phyloP scores from a whole-genome alignment of 2,329 filamentous ascomycete species.

The Alternaria sp. region DNA sequence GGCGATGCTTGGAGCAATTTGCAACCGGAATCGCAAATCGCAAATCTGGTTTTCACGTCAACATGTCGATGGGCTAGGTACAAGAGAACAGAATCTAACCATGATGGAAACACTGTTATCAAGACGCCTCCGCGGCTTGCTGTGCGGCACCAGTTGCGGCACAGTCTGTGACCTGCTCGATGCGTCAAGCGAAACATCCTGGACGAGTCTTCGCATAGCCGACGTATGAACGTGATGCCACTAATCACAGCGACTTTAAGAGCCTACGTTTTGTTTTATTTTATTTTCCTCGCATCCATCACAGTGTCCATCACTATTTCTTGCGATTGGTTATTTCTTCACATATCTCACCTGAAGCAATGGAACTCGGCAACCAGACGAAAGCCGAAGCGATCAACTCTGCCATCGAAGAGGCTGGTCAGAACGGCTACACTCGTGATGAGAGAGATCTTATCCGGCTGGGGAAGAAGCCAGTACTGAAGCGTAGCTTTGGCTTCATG shows the following conservation, averaged over 20 bases:
- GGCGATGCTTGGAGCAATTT: neutral
- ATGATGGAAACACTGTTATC: neutral
- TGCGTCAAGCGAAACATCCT: neutral
- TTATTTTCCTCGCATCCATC: neutral
- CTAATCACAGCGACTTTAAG: neutral
- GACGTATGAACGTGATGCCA: neutral
- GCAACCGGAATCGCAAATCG: neutral
- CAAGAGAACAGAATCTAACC: neutral
- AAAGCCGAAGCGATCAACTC: constrained; percentile 6
- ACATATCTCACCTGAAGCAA: neutral
- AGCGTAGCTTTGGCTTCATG: constrained; percentile 23
- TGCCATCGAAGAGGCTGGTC: neutral
- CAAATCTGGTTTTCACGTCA: neutral
- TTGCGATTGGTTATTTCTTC: neutral
- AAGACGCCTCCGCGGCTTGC: neutral
- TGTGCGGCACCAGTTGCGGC: neutral
- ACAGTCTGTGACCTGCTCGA: neutral
- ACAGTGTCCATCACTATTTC: neutral
- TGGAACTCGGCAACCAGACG: constrained; percentile 6
- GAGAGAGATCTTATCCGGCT: constrained; percentile 11
- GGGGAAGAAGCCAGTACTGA: constrained; percentile 23
- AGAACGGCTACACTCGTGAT: constrained; percentile 9
- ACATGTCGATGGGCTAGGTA: neutral
- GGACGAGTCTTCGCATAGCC: neutral
- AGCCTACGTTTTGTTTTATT: neutral